A percentile compares a stretch with the other conserved stretches of the same genome.
These are phyloP conservation scores for Mesembryanthemum crystallinum DNA, from an alignment of 148 eudicot species.

Conservation along the genomic window DNA sequence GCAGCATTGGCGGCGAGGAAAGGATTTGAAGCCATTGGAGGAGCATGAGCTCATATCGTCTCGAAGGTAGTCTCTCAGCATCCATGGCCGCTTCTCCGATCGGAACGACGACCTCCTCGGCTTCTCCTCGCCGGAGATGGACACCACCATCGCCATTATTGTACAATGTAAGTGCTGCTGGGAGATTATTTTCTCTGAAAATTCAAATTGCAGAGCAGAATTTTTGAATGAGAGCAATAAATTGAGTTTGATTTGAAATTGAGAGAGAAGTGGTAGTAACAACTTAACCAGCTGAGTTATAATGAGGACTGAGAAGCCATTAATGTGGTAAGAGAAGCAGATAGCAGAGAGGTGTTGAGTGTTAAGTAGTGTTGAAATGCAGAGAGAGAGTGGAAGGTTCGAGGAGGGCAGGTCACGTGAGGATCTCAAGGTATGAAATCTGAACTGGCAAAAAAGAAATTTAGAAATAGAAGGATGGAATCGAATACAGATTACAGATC, in stretches of 20 bases:
- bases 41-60: slow-evolving; percentile 83
- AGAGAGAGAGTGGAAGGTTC: slow-evolving; percentile 46
- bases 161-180: too few species aligned
- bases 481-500: too few species aligned
- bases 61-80: slow-evolving; percentile 57
- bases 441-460: slow-evolving; percentile 16
- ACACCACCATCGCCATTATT: slow-evolving; percentile 36
- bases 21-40: slow-evolving; percentile 73
- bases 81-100: slow-evolving; percentile 35
- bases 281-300: background rate
- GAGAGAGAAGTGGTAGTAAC: too few species aligned
- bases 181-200: too few species aligned
- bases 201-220: too few species aligned
- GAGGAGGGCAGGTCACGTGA: slow-evolving; percentile 45
- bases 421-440: slow-evolving; percentile 58
- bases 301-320: too few species aligned
- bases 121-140: slow-evolving; percentile 6
- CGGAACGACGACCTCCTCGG: slow-evolving; percentile 28
- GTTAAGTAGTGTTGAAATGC: slow-evolving; percentile 3
- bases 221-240: too few species aligned
- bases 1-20: slow-evolving; percentile 69
- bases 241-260: too few species aligned
- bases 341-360: slow-evolving; percentile 11
- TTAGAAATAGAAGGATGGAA: background rate
- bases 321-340: slow-evolving; percentile 1